phyloP scores from a whole-genome alignment of 441 rosid genomes.

The Populus hybrid region DNA sequence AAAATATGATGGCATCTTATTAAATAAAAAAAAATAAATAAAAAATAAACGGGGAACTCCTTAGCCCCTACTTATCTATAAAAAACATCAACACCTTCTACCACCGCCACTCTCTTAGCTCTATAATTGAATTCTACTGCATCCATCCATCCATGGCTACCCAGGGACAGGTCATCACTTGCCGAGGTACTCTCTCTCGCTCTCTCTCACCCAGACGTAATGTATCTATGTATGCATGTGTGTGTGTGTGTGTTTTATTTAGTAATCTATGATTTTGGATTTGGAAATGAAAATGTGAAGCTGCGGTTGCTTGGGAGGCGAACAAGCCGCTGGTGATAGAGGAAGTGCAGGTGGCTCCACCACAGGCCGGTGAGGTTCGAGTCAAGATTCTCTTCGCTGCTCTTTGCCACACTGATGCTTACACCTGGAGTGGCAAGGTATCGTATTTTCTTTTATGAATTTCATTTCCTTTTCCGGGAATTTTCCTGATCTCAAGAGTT shows the following conservation, averaged over 20 bases:
- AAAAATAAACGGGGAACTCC: neutral
- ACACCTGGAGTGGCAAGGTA: too few species aligned
- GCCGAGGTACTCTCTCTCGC: slow-evolving; percentile 58
- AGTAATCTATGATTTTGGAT: neutral
- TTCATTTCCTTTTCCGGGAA: too few species aligned
- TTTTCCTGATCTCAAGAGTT: too few species aligned
- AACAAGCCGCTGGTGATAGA: slow-evolving; percentile 81
- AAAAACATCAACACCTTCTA: neutral
- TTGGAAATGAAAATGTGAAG: slow-evolving; percentile 29
- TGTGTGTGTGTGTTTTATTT: neutral
- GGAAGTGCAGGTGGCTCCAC: slow-evolving; percentile 87
- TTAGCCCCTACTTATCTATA: neutral
- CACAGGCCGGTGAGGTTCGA: slow-evolving; percentile 96
- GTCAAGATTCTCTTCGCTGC: too few species aligned
- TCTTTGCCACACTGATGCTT: too few species aligned
- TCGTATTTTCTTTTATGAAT: too few species aligned
- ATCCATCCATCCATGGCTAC: slow-evolving; percentile 65
- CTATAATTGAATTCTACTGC: neutral
- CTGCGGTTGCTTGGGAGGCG: slow-evolving; percentile 94
- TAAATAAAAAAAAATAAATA: too few species aligned
- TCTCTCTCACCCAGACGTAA: neutral
- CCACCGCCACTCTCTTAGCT: neutral
- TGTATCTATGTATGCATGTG: neutral
- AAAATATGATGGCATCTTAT: neutral
- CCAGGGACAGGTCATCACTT: slow-evolving; percentile 77